These are phyloP conservation scores for Ophiognomonia clavigignenti-juglandacearum DNA, from an alignment of 2,329 filamentous ascomycete genomes.

Conservation along the genomic window DNA sequence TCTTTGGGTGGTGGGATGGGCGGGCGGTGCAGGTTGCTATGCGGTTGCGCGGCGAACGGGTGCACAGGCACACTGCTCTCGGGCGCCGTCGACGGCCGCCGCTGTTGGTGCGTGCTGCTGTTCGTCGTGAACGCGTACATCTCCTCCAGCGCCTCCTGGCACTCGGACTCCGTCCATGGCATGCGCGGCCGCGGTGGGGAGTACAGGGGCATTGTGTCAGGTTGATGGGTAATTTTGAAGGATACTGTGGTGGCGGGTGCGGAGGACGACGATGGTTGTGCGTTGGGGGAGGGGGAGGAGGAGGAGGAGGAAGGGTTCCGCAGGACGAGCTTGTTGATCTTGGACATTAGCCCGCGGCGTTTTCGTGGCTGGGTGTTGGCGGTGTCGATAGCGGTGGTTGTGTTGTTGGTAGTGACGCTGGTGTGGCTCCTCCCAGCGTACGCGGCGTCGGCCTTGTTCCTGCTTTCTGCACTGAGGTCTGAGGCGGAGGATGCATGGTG, in stretches of 20 bases:
- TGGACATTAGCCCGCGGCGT: conserved; percentile 6
- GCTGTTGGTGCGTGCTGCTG: neutral
- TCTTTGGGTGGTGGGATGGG: neutral
- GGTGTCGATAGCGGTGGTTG: neutral
- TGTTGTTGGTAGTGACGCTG: too few relatives aligned
- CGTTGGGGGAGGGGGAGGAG: too few relatives aligned
- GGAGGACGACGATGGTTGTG: neutral
- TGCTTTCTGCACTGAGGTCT: neutral
- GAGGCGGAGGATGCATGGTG: neutral
- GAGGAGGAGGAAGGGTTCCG: conserved; percentile 1
- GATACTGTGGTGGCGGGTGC: neutral
- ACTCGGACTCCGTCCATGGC: conserved; percentile 11
- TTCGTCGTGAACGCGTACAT: conserved; percentile 1
- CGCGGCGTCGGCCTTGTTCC: neutral
- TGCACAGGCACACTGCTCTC: too few relatives aligned
- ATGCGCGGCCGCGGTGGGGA: neutral
- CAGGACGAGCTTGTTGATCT: conserved; percentile 6
- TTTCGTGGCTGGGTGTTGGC: conserved; percentile 2
- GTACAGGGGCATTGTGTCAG: conserved; percentile 7
- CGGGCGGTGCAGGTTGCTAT: neutral
- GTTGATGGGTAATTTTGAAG: conserved; percentile 11
- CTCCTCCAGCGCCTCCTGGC: conserved; percentile 5
- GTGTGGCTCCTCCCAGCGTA: too few relatives aligned
- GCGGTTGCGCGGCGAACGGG: too few relatives aligned
- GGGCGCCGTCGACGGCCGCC: neutral